Percentiles rank a stretch among this genome's conserved stretches.
These are phyloP conservation scores for Pythium dissotocum DNA, from an alignment of 352 stramenopile genomes.

Conservation along the genomic window DNA sequence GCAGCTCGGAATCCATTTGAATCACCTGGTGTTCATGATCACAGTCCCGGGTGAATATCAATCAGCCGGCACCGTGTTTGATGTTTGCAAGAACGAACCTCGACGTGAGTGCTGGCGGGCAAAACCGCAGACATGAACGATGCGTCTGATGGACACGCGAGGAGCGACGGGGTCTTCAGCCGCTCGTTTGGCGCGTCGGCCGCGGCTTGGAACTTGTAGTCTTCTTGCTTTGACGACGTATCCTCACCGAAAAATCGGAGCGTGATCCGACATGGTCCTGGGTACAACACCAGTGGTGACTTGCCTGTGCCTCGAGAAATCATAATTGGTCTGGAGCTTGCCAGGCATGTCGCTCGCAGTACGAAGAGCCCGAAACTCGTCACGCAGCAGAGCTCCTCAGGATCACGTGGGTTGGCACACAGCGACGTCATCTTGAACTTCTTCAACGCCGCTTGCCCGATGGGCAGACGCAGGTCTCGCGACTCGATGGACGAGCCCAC, in stretches of 20 bases:
- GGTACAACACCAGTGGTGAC: slow-evolving; percentile 48
- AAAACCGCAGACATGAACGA: slow-evolving; percentile 49
- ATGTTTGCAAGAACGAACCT: slow-evolving; percentile 33
- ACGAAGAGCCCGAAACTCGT: slow-evolving; percentile 61
- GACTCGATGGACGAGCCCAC: slow-evolving; percentile 47
- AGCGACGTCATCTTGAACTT: slow-evolving; percentile 59
- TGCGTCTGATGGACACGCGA: slow-evolving; percentile 36
- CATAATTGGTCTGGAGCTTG: slow-evolving; percentile 35
- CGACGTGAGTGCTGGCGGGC: slow-evolving; percentile 50
- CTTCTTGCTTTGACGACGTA: slow-evolving; percentile 51
- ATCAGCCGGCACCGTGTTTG: background rate
- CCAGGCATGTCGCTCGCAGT: slow-evolving; percentile 38
- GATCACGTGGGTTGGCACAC: slow-evolving; percentile 34
- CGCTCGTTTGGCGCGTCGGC: slow-evolving; percentile 43
- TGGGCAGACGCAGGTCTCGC: slow-evolving; percentile 35
- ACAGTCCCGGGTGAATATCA: background rate
- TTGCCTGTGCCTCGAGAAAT: slow-evolving; percentile 42
- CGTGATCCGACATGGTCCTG: slow-evolving; percentile 37
- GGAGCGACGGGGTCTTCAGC: slow-evolving; percentile 38
- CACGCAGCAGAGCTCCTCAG: slow-evolving; percentile 48
- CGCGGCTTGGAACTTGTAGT: slow-evolving; percentile 52
- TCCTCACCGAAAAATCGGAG: slow-evolving; percentile 57
- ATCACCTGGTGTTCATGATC: slow-evolving; percentile 38
- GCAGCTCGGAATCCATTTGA: slow-evolving; percentile 65
- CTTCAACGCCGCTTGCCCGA: slow-evolving; percentile 34